phyloP scores from a whole-genome alignment of 768 basidiomycete species.

The Suillus weaverae region DNA sequence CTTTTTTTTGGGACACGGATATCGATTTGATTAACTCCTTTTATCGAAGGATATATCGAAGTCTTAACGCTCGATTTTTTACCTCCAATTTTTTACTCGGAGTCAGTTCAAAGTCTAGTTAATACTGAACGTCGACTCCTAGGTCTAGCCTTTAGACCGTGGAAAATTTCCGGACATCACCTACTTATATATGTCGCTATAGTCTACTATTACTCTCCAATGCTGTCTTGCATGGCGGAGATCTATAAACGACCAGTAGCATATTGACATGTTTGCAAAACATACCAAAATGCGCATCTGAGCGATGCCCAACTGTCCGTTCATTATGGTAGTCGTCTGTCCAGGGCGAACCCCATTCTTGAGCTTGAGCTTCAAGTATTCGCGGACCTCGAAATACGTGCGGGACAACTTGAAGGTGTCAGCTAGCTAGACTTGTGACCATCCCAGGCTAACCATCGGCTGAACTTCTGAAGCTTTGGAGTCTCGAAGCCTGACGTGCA shows the following conservation, averaged over 20 bases:
- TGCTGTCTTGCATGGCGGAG: background rate
- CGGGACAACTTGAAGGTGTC: too few species aligned
- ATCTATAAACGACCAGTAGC: background rate
- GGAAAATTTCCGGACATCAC: background rate
- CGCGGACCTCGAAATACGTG: background rate
- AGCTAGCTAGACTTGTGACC: too few species aligned
- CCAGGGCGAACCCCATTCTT: too few species aligned
- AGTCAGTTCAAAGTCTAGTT: background rate
- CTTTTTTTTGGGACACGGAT: background rate
- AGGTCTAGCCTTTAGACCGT: background rate
- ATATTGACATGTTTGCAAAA: too few species aligned
- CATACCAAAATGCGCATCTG: too few species aligned
- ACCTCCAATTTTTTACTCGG: background rate
- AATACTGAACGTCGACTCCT: background rate
- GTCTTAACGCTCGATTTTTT: background rate
- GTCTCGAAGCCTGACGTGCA: background rate
- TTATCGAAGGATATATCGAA: background rate
- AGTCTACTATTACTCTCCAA: too few species aligned
- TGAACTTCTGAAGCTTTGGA: background rate
- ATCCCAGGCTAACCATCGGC: too few species aligned
- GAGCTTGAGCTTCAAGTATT: too few species aligned
- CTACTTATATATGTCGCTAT: too few species aligned
- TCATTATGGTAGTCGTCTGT: too few species aligned
- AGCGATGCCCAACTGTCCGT: too few species aligned
- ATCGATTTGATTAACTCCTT: background rate